A percentile compares a stretch with the other conserved stretches of the same genome.
Evolutionary conservation across 257 asterid genomes (phyloP).

Genomic region (Echites panduratus): DNA sequence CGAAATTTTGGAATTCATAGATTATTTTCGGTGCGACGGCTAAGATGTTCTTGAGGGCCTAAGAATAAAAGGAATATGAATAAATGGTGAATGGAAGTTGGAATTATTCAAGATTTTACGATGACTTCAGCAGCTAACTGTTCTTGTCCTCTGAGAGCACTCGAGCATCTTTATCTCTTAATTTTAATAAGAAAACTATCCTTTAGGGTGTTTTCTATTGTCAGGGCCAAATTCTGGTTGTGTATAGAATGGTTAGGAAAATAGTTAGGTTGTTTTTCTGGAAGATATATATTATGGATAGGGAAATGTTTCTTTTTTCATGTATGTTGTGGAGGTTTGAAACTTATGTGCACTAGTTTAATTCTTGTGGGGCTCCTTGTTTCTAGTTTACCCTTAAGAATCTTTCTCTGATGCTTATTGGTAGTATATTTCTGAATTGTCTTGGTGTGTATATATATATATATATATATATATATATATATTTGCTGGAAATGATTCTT

Average conservation of each 20-base stretch:
- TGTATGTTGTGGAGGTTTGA: neutral
- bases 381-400: neutral
- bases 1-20: neutral
- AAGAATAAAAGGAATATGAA: neutral
- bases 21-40: neutral
- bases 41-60: neutral
- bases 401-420: no score
- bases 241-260: neutral
- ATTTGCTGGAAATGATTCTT: neutral
- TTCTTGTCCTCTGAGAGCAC: neutral
- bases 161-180: neutral
- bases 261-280: neutral
- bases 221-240: neutral
- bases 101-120: neutral
- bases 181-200: neutral
- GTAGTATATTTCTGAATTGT: no score
- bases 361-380: neutral
- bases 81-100: neutral
- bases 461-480: no score
- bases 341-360: neutral
- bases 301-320: neutral
- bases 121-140: neutral
- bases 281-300: neutral
- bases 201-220: neutral
- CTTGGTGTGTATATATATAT: no score